Conservation (phyloP, 331 rosid species). For the Saraca asoca region DNA sequence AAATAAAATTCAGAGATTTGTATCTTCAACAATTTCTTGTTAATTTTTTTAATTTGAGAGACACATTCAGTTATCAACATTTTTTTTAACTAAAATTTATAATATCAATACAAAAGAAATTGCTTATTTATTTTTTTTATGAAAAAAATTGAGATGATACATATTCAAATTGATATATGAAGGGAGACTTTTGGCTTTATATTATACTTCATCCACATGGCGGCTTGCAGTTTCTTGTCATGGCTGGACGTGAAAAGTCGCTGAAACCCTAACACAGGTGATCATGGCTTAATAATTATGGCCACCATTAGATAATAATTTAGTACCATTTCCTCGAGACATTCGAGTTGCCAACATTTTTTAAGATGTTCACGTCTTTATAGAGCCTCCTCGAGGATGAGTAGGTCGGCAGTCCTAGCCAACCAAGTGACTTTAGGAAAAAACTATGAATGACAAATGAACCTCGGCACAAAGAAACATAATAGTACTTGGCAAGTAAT, state of each 20-base stretch:
- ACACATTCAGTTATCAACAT: no score
- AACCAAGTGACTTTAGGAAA: slow-evolving; percentile 5
- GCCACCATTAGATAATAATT: slow-evolving; percentile 18
- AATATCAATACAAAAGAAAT: no score
- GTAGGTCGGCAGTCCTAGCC: neutral
- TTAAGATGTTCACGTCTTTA: slow-evolving; percentile 28
- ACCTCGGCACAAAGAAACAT: neutral
- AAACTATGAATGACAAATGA: slow-evolving; percentile 10
- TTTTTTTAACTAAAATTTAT: no score
- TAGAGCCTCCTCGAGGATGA: slow-evolving; percentile 33
- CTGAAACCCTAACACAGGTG: slow-evolving; percentile 16
- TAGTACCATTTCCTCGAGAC: slow-evolving; percentile 44
- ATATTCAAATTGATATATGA: no score
- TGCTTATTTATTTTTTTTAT: no score
- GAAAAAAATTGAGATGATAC: no score
- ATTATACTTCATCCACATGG: neutral
- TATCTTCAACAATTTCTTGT: no score
- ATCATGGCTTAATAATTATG: slow-evolving; percentile 30
- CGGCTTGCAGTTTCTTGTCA: neutral
- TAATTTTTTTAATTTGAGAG: no score
- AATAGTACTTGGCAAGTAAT: no score
- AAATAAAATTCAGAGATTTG: no score
- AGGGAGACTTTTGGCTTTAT: neutral
- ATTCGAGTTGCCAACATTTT: slow-evolving; percentile 19
- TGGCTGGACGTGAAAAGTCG: neutral